A percentile compares a stretch with the other conserved stretches of the same genome.
Conservation (phyloP, 768 basidiomycete genomes). For the Serendipita vermifera region DNA sequence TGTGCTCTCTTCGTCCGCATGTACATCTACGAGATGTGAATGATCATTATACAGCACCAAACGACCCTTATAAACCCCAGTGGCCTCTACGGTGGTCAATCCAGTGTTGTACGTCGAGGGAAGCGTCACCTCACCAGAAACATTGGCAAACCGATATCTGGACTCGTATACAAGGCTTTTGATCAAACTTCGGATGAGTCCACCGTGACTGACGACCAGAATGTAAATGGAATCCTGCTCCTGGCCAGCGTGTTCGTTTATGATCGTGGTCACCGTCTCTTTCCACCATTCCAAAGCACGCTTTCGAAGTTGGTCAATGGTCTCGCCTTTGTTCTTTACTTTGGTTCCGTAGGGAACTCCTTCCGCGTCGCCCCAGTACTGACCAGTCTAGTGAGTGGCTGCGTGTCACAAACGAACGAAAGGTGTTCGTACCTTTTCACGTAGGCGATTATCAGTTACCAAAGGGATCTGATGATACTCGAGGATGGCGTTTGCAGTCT, state of each 20-base stretch:
- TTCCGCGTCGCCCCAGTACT: slow-evolving; percentile 3
- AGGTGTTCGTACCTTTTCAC: neutral
- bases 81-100: neutral
- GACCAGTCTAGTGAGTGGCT: neutral
- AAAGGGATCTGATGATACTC: neutral
- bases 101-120: neutral
- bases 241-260: neutral
- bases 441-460: neutral
- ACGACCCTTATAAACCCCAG: neutral
- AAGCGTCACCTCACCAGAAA: neutral
- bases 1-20: neutral
- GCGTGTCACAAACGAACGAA: neutral
- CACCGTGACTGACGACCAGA: slow-evolving; percentile 3
- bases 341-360: neutral
- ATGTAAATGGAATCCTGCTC: neutral
- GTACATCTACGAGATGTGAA: slow-evolving; percentile 2
- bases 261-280: neutral
- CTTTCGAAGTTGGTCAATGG: neutral
- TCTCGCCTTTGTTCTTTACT: neutral
- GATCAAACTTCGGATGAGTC: neutral
- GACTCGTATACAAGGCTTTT: neutral
- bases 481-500: slow-evolving; percentile 1
- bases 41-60: neutral
- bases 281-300: slow-evolving; percentile 1
- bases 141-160: no score